Base-by-base conservation (phyloP, 345 rosid species). In the Kandelia obovata region DNA sequence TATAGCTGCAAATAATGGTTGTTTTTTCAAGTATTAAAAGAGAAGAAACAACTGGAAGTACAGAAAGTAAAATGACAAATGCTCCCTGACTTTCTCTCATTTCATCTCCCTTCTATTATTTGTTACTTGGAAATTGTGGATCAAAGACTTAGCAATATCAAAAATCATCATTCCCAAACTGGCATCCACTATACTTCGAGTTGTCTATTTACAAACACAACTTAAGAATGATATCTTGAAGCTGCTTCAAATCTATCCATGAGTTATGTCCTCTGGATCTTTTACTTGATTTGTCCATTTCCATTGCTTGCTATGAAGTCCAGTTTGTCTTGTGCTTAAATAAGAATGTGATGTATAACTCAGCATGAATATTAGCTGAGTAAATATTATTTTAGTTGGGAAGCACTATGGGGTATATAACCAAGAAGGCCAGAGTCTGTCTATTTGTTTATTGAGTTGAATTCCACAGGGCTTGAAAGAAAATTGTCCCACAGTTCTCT, bases 1-100 rank as follows among this genome's bases (percentile, higher is more conserved):
- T 25, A 63, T 63, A 63, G 5, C 67, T 43, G 53, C 56, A 46
- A 47, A 34, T 11, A 43, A 17, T 64, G 34, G 11, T 64, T 46
- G 56, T 2, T 46, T 46, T 27, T 8, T 26, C 13, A 64, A 43
- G 32, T 62, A 21, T 62, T 23, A 43, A 8, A 26, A 46, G 13
- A 43, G 49, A 30, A 31, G 4, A 55, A 55, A 55, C 58, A 0
- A 13, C 58, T 55, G 58, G 16, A 55, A 55, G 58, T 23, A 23
- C 58, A 25, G 17, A 21, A 56, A 43, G 49, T 15, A 25, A 56
- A 27, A 23, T 25, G 31, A 10, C 8, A 56, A 56, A 25, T 27
- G 31, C 10, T 56, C 31, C 17, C 19, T 9, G 9, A 8, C 46
- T 56, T 23, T 56, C 30, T 56, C 26, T 56, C 28, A 56, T 56